phyloP scores from a whole-genome alignment of 371 early-diverging fungal species.

The Blakeslea trispora region DNA sequence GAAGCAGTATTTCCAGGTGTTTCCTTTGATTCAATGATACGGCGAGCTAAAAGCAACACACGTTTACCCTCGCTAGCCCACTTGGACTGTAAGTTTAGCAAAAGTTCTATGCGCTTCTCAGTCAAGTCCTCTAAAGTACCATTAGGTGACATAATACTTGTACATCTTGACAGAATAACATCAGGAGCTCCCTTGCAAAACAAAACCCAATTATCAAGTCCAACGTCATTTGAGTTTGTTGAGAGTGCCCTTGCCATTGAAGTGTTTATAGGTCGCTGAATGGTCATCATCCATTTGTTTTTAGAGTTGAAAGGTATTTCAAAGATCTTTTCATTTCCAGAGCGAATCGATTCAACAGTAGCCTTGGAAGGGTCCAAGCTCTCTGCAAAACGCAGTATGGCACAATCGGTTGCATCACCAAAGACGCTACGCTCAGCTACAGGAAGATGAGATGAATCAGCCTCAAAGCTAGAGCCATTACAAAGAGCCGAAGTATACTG shows the following conservation, averaged over 20 bases:
- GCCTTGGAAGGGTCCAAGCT: constrained; percentile 23
- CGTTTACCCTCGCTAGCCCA: constrained; percentile 71
- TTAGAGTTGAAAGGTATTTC: constrained; percentile 73
- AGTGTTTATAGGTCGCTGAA: constrained; percentile 29
- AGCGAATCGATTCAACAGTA: constrained; percentile 23
- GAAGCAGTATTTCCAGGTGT: constrained; percentile 18
- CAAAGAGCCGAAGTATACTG: constrained; percentile 62
- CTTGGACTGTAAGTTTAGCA: constrained; percentile 48
- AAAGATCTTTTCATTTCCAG: constrained; percentile 43
- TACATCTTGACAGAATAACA: constrained; percentile 58
- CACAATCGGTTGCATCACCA: constrained; percentile 82
- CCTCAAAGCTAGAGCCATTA: constrained; percentile 65
- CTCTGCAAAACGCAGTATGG: constrained; percentile 65
- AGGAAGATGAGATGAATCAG: constrained; percentile 40
- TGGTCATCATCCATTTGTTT: constrained; percentile 71
- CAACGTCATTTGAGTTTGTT: constrained; percentile 11
- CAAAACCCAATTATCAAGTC: constrained; percentile 36
- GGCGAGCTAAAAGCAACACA: constrained; percentile 61
- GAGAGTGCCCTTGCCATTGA: constrained; percentile 33
- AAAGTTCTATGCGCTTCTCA: constrained; percentile 30
- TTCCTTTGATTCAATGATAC: constrained; percentile 31
- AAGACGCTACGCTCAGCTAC: constrained; percentile 54
- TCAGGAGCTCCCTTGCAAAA: constrained; percentile 84
- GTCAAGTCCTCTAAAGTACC: constrained; percentile 48
- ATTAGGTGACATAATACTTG: constrained; percentile 40